Base-by-base conservation (phyloP, 495 filamentous ascomycete genomes). In the Collariella sp. region DNA sequence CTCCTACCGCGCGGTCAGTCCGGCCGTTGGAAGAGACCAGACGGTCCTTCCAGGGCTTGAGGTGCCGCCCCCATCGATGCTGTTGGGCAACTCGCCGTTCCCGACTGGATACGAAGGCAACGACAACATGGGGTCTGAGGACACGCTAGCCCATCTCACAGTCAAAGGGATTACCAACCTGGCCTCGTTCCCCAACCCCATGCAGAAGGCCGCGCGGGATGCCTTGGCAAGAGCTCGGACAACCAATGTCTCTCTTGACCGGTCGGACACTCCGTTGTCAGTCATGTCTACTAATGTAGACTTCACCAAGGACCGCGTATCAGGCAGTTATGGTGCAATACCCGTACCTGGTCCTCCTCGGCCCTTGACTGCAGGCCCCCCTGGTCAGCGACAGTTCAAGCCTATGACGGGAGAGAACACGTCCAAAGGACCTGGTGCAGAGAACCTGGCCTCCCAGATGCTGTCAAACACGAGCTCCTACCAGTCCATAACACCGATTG, bases 361-460 rank as follows among this genome's bases (percentile, higher is more conserved):
- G 20, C 73, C 75, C 5, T 56, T 77, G 38, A 75, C 67, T 7
- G 75, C 75, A 10, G 75, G 75, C 7, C 75, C 75, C 7, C 75
- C 75, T 1, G 75, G 75, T 18, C 66, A 70, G 24, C 72, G 75
- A 34, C 67, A 70, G 16, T 66, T 66, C 46, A 62, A 59, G 24
- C 59, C 70, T 2, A 59, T 62, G 15, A 46, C 58, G 0, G 61
- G 70, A n/a, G 63, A 74, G 3, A 33, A 43, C 11, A 41, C 61
- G 10, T 40, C 55, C 31, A 62, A 50, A 36, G 16, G 35, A 11
- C 20, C 45, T n/a, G 42, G 35, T 23, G 13, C 5, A 18, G 56
- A 48, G 20, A 31, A 50, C 24, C 35, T 5, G 15, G 12, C 16
- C 9, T 2, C 43, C 5, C 46, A 42, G 7, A 5, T 23, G 39